Evolutionary conservation across 805 yeast species (phyloP), one percentile per base, ranked within the genome.

Genomic region (Teunomyces gatunensis): DNA sequence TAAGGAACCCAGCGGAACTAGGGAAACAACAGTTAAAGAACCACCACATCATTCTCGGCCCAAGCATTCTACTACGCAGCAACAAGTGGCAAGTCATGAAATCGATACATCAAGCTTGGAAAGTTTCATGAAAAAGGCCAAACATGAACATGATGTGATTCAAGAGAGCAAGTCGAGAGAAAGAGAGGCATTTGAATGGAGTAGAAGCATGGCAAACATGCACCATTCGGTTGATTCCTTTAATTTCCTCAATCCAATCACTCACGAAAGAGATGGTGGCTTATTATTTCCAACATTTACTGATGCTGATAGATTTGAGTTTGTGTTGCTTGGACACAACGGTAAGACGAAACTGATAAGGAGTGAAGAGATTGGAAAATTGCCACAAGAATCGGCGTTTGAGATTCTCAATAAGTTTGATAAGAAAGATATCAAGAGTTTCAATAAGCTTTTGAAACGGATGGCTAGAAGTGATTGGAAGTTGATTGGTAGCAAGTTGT

Each of bases 151-250:
- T 46, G 73, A 73, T 18, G 42, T 53, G 15, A 68, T 67, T 28
- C 74, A 74, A 32, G 79, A 78, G 48, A 67, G 67, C 33, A 56
- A 67, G 35, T 79, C 78, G 55, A 71, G 81, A 32, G 77, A 75
- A 41, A 57, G 67, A 33, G 70, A 72, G 35, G 83, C 85, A 0
- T 80, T 67, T 49, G 84, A 80, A 45, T 79, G 81, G 78, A 71
- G 79, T 35, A 67, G 55, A 32, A 63, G 69, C 36, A 63, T 67
- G 53, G 53, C 56, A 34, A 56, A 63, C 13, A 55, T 66, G n/a
- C 67, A 74, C 5, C 59, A 75, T 39, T 62, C 79, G 0, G 52
- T 80, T 11, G 77, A 69, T 42, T 55, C 64, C 12, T 58, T 64
- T 6, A 73, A 73, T 45, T 78, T 77, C 49, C 78, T 78, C 58